A percentile compares a stretch with the other conserved stretches of the same genome.
Evolutionary conservation across 1,284 basidiomycete genomes (phyloP).

Genomic region (Ceratobasidium sp.): DNA sequence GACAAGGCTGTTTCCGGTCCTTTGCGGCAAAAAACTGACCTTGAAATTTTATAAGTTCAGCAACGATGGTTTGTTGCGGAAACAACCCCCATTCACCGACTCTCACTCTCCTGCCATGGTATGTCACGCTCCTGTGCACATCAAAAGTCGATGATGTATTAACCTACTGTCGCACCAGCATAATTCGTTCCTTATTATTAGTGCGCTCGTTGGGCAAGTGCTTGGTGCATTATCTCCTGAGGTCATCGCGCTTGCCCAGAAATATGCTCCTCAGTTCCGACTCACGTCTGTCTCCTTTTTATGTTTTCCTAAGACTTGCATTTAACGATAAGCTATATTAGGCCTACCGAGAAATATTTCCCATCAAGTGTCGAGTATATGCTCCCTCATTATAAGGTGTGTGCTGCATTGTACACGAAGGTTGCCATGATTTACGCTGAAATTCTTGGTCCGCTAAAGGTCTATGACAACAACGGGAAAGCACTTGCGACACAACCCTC

Average conservation of each 20-base stretch:
- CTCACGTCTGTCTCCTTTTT: conserved; percentile 19
- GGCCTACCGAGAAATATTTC: conserved; percentile 41
- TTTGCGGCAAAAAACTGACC: conserved; percentile 5
- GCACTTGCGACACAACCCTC: conserved; percentile 19
- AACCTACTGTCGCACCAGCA: background rate
- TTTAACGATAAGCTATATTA: background rate
- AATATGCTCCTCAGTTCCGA: conserved; percentile 45
- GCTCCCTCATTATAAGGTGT: conserved; percentile 37
- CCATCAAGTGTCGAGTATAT: conserved; percentile 41
- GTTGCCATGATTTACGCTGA: background rate
- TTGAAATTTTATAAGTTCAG: background rate
- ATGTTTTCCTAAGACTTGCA: background rate
- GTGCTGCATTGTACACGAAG: background rate
- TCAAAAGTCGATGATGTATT: background rate
- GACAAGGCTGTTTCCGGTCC: background rate
- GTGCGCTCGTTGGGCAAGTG: background rate
- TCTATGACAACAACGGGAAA: conserved; percentile 28
- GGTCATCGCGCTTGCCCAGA: conserved; percentile 28
- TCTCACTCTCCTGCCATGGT: background rate
- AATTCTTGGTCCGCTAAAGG: background rate
- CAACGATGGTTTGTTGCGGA: background rate
- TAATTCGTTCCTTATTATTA: conserved; percentile 3
- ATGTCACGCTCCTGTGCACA: background rate
- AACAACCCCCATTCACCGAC: background rate
- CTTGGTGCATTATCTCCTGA: conserved; percentile 26